A percentile compares a stretch with the other conserved stretches of the same genome.
phyloP scores from a whole-genome alignment of 495 filamentous ascomycete genomes.

The Penicillium diatomitis region DNA sequence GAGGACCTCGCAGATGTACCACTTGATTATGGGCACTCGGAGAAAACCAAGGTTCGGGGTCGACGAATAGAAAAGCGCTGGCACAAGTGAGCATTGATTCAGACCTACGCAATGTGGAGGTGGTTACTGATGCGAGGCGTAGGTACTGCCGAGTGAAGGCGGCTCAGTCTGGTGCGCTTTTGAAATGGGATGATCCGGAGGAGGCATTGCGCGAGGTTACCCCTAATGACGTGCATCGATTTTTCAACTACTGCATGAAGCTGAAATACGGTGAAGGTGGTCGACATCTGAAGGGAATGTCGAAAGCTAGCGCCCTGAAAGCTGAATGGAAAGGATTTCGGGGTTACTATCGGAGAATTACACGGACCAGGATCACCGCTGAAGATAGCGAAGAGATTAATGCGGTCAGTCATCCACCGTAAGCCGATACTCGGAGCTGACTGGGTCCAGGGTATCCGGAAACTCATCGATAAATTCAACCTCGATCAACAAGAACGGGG shows the following conservation, averaged over 20 bases:
- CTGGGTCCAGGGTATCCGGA: conserved; percentile 2
- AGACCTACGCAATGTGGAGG: background rate
- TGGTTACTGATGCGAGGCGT: background rate
- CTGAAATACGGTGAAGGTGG: conserved; percentile 6
- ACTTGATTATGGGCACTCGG: conserved; percentile 16
- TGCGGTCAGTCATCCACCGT: conserved; percentile 5
- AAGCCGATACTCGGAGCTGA: conserved; percentile 1
- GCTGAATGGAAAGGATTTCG: conserved; percentile 13
- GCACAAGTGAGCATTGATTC: conserved; percentile 11
- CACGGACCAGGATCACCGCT: conserved; percentile 6
- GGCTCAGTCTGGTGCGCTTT: background rate
- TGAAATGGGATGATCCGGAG: conserved; percentile 1
- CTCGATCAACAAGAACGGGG: conserved; percentile 9
- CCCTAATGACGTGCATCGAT: conserved; percentile 8
- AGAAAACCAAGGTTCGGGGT: conserved; percentile 9
- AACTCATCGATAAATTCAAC: conserved; percentile 5
- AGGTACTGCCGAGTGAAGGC: conserved; percentile 10
- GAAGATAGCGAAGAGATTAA: conserved; percentile 19
- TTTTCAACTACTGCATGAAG: conserved; percentile 14
- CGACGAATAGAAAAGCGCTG: conserved; percentile 12
- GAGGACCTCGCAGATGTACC: conserved; percentile 13
- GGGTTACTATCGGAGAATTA: conserved; percentile 16
- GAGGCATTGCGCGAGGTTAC: conserved; percentile 3
- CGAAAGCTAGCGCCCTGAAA: conserved; percentile 10
- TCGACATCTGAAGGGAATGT: conserved; percentile 7